Evolutionary conservation across 1,139 yeast species (phyloP).

Genomic region (Candida sojae): DNA sequence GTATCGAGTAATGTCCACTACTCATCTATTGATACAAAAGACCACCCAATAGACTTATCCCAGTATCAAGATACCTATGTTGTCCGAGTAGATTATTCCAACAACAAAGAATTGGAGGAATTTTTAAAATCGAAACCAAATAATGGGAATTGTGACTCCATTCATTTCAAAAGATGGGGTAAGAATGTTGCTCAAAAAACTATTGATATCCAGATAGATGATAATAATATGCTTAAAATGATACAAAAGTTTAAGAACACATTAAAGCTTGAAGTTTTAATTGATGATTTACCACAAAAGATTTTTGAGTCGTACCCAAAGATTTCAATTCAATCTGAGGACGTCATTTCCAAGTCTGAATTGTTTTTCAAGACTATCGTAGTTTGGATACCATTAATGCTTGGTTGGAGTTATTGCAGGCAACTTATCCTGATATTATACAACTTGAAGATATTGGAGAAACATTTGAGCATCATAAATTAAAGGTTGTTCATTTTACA

Average conservation of each 20-base stretch:
- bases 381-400: slow-evolving; percentile 67
- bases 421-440: slow-evolving; percentile 59
- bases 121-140: slow-evolving; percentile 15
- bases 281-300: slow-evolving; percentile 57
- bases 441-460: slow-evolving; percentile 67
- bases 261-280: slow-evolving; percentile 36
- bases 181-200: slow-evolving; percentile 23
- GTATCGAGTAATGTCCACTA: slow-evolving; percentile 16
- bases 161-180: slow-evolving; percentile 34
- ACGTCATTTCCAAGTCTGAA: slow-evolving; percentile 30
- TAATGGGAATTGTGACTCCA: slow-evolving; percentile 3
- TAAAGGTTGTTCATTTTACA: slow-evolving; percentile 65
- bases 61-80: slow-evolving; percentile 56
- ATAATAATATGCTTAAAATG: slow-evolving; percentile 23
- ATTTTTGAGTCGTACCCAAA: slow-evolving; percentile 57
- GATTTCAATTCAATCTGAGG: slow-evolving; percentile 14
- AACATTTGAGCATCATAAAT: slow-evolving; percentile 71
- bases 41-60: slow-evolving; percentile 47
- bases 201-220: slow-evolving; percentile 38
- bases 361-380: slow-evolving; percentile 68
- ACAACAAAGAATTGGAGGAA: slow-evolving; percentile 20
- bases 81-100: slow-evolving; percentile 38
- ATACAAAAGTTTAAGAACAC: slow-evolving; percentile 19
- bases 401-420: slow-evolving; percentile 65
- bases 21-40: slow-evolving; percentile 15